phyloP scores from a whole-genome alignment of 108 stramenopile species.

The Cyclotella kingstonii region DNA sequence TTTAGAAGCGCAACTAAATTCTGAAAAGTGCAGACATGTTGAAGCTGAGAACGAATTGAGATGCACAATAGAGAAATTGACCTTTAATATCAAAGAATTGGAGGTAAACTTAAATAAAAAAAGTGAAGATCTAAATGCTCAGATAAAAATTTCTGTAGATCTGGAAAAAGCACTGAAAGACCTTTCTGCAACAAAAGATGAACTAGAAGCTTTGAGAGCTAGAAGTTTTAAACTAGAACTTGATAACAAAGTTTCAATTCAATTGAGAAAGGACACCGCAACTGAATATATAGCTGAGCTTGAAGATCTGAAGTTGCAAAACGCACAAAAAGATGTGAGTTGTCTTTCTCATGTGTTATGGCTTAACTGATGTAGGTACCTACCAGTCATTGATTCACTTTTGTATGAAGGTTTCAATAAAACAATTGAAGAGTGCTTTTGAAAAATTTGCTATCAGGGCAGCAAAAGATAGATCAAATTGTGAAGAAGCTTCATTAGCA shows the following conservation, averaged over 20 bases:
- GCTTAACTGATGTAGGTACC: neutral
- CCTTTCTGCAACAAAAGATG: neutral
- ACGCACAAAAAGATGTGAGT: constrained; percentile 35
- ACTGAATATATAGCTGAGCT: constrained; percentile 8
- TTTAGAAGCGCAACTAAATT: constrained; percentile 12
- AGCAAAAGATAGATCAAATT: constrained; percentile 31
- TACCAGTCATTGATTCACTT: neutral
- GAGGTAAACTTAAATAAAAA: constrained; percentile 1
- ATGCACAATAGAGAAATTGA: constrained; percentile 3
- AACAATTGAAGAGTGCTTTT: constrained; percentile 30
- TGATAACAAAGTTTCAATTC: neutral
- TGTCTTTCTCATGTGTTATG: neutral
- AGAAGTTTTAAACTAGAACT: neutral
- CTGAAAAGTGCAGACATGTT: constrained; percentile 2
- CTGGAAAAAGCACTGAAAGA: constrained; percentile 11
- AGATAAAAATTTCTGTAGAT: neutral
- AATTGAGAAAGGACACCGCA: constrained; percentile 9
- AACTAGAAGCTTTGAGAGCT: constrained; percentile 1
- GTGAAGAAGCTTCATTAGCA: constrained; percentile 19
- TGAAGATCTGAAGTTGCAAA: constrained; percentile 17
- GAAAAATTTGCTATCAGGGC: constrained; percentile 31
- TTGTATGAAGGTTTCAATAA: constrained; percentile 18
- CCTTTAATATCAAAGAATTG: constrained; percentile 1
- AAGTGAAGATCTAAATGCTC: neutral
- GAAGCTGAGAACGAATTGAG: neutral